Conservation (phyloP, 768 basidiomycete species). For the Tricholoma terreum region DNA sequence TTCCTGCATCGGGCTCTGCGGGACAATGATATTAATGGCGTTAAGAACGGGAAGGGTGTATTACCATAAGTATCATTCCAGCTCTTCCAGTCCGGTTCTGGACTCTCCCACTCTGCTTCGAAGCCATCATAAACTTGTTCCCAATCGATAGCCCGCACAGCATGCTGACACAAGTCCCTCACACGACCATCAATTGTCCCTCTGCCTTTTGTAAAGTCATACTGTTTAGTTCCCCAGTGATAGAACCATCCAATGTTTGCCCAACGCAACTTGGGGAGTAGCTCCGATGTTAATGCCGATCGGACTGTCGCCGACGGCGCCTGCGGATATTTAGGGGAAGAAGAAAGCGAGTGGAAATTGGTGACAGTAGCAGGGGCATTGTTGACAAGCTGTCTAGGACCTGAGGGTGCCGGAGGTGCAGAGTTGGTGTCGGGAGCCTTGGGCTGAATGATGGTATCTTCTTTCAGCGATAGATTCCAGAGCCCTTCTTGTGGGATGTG, state of each 20-base stretch:
- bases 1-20: conserved; percentile 91
- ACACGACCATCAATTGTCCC: conserved; percentile 60
- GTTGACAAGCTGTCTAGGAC: conserved; percentile 66
- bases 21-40: conserved; percentile 4
- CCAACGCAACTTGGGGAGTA: conserved; percentile 85
- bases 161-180: conserved; percentile 54
- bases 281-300: conserved; percentile 46
- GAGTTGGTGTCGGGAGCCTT: conserved; percentile 34
- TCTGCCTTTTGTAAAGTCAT: conserved; percentile 77
- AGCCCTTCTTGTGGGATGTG: conserved; percentile 68
- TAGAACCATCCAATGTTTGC: conserved; percentile 96
- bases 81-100: conserved; percentile 59
- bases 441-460: conserved; percentile 41
- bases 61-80: conserved; percentile 83
- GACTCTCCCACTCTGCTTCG: conserved; percentile 48
- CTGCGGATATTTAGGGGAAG: conserved; percentile 57
- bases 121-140: conserved; percentile 47
- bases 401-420: conserved; percentile 28
- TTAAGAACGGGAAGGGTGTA: not conserved
- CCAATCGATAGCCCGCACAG: conserved; percentile 72
- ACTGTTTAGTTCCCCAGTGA: conserved; percentile 95
- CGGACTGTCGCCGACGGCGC: conserved; percentile 61
- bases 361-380: conserved; percentile 65
- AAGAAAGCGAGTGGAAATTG: conserved; percentile 50
- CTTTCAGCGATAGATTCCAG: conserved; percentile 60